Evolutionary conservation across 139 green algal genomes (phyloP), one percentile per base, ranked within the genome.

Genomic region (Yamagishiella unicocca): DNA sequence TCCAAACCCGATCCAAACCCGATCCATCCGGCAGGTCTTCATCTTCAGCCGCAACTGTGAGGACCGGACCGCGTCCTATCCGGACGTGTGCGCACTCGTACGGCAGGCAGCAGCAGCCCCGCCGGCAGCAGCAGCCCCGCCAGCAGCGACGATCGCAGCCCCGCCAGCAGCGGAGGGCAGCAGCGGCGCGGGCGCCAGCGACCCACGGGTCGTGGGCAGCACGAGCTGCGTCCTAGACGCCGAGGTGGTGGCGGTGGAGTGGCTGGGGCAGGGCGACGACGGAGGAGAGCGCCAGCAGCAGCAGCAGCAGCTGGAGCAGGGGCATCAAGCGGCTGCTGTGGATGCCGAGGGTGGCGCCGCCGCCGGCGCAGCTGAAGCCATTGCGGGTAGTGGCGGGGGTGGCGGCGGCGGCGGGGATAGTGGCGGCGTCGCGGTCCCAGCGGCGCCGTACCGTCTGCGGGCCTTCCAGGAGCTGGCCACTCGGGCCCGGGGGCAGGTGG

Each of bases 391-490:
- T 1, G 50, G 43, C 38, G 81, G 85, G 2, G 88, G 64, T 35
- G 61, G 24, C 58, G 68, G 85, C 35, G 38, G 42, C 43, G 35
- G 27, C 31, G 14, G 25, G 14, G 21, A 37, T 12, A 37, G 27
- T n/a, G 31, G 58, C 85, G 78, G 14, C 42, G 43, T 42, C 27
- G 62, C 4, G 10, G 45, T 17, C 10, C 6, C 29, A 5, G 62
- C 5, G 25, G 79, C 7, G 33, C 42, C 22, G n/a, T 88, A 89
- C 83, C 85, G 88, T 10, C 70, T 98, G 61, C 84, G 89, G 19
- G 83, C 95, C 25, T 98, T 98, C 68, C 97, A 99, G 93, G 95
- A 98, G 85, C 92, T 99, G 53, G 93, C 95, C 29, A 96, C 92
- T 0, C 90, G 97, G 0, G 89, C 93, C 4, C 81, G 96, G 8